phyloP scores from a whole-genome alignment of 2,329 filamentous ascomycete genomes.

The Harringtonia aguacate region DNA sequence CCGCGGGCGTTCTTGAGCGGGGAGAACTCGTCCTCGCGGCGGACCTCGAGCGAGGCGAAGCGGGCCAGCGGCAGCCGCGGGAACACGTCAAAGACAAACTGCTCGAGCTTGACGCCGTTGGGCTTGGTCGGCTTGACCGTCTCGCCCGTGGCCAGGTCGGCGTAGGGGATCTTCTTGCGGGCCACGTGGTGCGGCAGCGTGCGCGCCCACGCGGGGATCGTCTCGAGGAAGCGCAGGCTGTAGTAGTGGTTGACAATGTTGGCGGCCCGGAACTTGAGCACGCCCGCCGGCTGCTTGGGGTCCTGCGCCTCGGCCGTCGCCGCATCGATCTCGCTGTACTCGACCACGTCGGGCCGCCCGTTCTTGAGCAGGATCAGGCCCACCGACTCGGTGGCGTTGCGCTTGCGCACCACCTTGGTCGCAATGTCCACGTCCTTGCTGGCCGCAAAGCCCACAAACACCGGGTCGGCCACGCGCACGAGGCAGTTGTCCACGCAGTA shows the following conservation, averaged over 20 bases:
- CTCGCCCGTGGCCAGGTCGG: constrained; percentile 66
- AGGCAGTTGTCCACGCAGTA: constrained; percentile 99
- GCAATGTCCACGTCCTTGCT: constrained; percentile 86
- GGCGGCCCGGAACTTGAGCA: constrained; percentile 92
- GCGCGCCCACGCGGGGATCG: constrained; percentile 76
- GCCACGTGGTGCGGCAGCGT: constrained; percentile 91
- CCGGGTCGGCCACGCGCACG: constrained; percentile 95
- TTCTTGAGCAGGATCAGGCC: constrained; percentile 92
- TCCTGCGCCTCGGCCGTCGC: constrained; percentile 86
- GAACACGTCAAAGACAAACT: constrained; percentile 99
- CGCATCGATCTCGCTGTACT: constrained; percentile 94
- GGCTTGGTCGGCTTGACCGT: constrained; percentile 85
- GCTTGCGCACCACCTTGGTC: constrained; percentile 98
- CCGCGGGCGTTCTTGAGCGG: constrained; percentile 85
- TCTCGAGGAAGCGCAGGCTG: constrained; percentile 84
- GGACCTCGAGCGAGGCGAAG: constrained; percentile 94
- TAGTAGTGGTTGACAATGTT: constrained; percentile 99
- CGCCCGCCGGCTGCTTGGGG: constrained; percentile 60
- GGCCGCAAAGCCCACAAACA: constrained; percentile 90
- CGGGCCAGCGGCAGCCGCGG: constrained; percentile 74
- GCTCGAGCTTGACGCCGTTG: constrained; percentile 97
- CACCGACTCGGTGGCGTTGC: constrained; percentile 89
- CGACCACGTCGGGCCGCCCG: constrained; percentile 91
- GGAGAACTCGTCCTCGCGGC: constrained; percentile 95
- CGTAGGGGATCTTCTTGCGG: constrained; percentile 92